A percentile compares a stretch with the other conserved stretches of the same genome.
phyloP scores from a whole-genome alignment of 1,284 basidiomycete genomes.

The Marasmius oreades region DNA sequence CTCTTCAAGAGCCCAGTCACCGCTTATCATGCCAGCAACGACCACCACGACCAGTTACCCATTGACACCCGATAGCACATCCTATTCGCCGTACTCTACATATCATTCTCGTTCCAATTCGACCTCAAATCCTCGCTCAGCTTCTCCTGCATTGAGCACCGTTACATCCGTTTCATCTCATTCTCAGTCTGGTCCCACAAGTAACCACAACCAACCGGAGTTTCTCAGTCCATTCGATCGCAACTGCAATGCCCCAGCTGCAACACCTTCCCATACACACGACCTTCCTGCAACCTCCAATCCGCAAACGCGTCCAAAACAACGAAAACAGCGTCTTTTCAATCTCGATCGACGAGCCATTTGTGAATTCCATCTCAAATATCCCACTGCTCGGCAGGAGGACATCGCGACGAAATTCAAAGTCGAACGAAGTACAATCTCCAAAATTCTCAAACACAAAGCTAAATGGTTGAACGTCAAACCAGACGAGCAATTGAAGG shows the following conservation, averaged over 20 bases:
- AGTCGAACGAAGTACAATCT: constrained; percentile 90
- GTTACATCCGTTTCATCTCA: constrained; percentile 49
- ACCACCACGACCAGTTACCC: constrained; percentile 7
- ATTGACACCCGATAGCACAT: constrained; percentile 12
- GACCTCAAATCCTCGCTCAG: constrained; percentile 46
- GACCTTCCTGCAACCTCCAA: constrained; percentile 7
- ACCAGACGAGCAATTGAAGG: constrained; percentile 50
- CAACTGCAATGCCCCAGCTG: constrained; percentile 21
- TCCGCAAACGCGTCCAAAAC: constrained; percentile 39
- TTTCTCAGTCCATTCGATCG: constrained; percentile 10
- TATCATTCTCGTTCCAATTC: constrained; percentile 41
- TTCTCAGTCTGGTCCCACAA: constrained; percentile 19
- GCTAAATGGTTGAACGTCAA: constrained; percentile 74
- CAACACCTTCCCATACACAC: constrained; percentile 20
- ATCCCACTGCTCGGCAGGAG: constrained; percentile 73
- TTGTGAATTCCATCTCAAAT: constrained; percentile 60
- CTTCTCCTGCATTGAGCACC: constrained; percentile 59
- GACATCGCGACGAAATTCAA: constrained; percentile 75
- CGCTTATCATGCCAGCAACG: constrained; percentile 4
- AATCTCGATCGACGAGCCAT: constrained; percentile 77
- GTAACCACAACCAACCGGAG: constrained; percentile 6
- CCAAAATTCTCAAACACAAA: constrained; percentile 87
- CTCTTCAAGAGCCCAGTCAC: constrained; percentile 25
- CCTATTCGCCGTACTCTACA: constrained; percentile 22
- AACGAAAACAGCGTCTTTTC: constrained; percentile 68